A percentile compares a stretch with the other conserved stretches of the same genome.
These are phyloP conservation scores for Trypanosoma cruzi DNA, from an alignment of 208 protist genomes.

Conservation along the genomic window DNA sequence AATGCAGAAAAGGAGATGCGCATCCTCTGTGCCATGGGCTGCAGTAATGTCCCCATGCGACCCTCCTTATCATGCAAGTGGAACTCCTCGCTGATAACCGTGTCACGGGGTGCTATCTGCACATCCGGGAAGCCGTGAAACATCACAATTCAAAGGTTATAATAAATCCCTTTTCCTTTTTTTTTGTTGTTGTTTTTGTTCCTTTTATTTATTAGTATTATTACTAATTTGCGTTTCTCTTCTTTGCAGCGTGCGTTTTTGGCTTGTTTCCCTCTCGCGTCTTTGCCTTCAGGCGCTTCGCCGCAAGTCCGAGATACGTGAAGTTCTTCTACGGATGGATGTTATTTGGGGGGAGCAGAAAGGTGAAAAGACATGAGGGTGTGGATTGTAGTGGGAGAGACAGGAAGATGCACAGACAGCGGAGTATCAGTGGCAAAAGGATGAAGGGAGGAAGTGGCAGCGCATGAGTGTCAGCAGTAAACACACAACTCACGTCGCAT, in stretches of 20 bases:
- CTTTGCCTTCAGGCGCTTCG: background rate
- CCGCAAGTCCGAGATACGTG: background rate
- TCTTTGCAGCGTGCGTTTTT: too few species aligned
- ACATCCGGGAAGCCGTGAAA: slow-evolving; percentile 50
- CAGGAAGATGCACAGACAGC: background rate
- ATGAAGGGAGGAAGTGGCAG: too few species aligned
- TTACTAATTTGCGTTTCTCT: background rate
- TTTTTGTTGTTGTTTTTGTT: slow-evolving; percentile 17
- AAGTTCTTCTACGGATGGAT: background rate
- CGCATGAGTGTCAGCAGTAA: too few species aligned
- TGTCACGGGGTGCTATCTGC: slow-evolving; percentile 34
- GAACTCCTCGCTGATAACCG: slow-evolving; percentile 31
- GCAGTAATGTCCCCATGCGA: slow-evolving; percentile 29
- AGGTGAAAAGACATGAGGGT: background rate
- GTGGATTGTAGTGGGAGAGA: background rate
- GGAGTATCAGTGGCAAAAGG: too few species aligned
- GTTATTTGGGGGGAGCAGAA: too few species aligned
- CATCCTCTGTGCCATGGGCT: slow-evolving; percentile 33
- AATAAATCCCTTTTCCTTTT: slow-evolving; percentile 3
- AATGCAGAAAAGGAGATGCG: slow-evolving; percentile 58
- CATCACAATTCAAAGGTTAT: slow-evolving; percentile 32
- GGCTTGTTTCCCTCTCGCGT: background rate
- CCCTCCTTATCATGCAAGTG: slow-evolving; percentile 35
- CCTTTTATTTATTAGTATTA: background rate
- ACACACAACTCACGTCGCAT: too few species aligned